These are phyloP conservation scores for Fusarium sp. DNA, from an alignment of 2,329 filamentous ascomycete species.

Conservation along the genomic window DNA sequence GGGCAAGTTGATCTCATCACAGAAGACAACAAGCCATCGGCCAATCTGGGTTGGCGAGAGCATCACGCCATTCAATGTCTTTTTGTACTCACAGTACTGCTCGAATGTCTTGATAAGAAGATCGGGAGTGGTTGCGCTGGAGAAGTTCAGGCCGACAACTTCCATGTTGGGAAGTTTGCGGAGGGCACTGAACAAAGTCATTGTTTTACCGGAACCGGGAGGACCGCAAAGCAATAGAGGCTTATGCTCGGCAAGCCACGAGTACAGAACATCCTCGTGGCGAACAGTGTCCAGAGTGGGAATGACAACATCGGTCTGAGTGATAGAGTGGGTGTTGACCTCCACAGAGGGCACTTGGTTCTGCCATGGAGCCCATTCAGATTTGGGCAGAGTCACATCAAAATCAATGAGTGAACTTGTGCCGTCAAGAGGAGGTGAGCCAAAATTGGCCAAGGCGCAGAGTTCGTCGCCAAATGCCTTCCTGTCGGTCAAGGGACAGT, in stretches of 20 bases:
- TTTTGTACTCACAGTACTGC: slow-evolving; percentile 99
- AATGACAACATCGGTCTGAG: slow-evolving; percentile 97
- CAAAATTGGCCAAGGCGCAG: slow-evolving; percentile 84
- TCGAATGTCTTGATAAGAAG: slow-evolving; percentile 99
- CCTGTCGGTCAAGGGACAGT: slow-evolving; percentile 88
- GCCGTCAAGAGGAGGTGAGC: slow-evolving; percentile 82
- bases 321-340: slow-evolving; percentile 98
- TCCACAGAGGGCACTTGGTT: slow-evolving; percentile 94
- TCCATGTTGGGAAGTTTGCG: slow-evolving; percentile 99
- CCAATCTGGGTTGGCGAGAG: slow-evolving; percentile 97
- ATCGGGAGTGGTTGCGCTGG: slow-evolving; percentile 96
- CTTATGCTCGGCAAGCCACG: slow-evolving; percentile 99
- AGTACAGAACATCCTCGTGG: slow-evolving; percentile 99
- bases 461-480: slow-evolving; percentile 90
- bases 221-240: slow-evolving; percentile 95
- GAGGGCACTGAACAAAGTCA: slow-evolving; percentile 98
- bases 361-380: slow-evolving; percentile 94
- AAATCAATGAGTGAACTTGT: slow-evolving; percentile 93
- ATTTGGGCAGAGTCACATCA: slow-evolving; percentile 86
- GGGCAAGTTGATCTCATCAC: slow-evolving; percentile 98
- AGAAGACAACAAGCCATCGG: slow-evolving; percentile 98
- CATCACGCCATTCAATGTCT: slow-evolving; percentile 95
- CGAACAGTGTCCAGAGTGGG: slow-evolving; percentile 97
- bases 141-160: slow-evolving; percentile 98
- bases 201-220: slow-evolving; percentile 98